A percentile compares a stretch with the other conserved stretches of the same genome.
Conservation (phyloP, 1,139 yeast genomes). For the Sugiyamaella grinbergsii region DNA sequence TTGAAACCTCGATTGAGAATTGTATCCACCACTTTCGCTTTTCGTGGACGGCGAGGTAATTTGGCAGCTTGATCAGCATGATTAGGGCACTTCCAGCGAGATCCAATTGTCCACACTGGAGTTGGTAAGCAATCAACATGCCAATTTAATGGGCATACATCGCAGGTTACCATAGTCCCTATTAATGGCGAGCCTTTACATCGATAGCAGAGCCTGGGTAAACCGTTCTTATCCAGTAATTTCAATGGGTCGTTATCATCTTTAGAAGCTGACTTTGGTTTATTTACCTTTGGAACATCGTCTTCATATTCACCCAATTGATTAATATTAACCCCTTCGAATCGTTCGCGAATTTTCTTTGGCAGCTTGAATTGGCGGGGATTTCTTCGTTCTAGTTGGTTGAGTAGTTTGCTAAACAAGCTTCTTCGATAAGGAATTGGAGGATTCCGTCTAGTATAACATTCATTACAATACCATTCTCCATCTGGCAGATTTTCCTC, state of each 20-base stretch:
- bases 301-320: slow-evolving; percentile 72
- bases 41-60: slow-evolving; percentile 53
- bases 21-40: slow-evolving; percentile 57
- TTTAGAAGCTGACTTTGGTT: slow-evolving; percentile 43
- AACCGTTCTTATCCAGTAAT: slow-evolving; percentile 64
- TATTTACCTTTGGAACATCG: slow-evolving; percentile 46
- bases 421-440: slow-evolving; percentile 41
- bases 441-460: slow-evolving; percentile 46
- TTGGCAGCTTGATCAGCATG: slow-evolving; percentile 64
- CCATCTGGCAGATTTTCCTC: slow-evolving; percentile 77
- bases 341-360: slow-evolving; percentile 64
- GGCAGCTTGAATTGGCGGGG: slow-evolving; percentile 80
- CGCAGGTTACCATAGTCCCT: slow-evolving; percentile 70
- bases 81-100: slow-evolving; percentile 92
- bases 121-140: slow-evolving; percentile 86
- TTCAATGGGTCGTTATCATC: slow-evolving; percentile 64
- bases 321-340: slow-evolving; percentile 70
- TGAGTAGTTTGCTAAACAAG: slow-evolving; percentile 65
- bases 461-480: slow-evolving; percentile 86
- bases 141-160: slow-evolving; percentile 85
- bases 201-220: slow-evolving; percentile 68
- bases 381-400: slow-evolving; percentile 58
- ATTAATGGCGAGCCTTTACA: slow-evolving; percentile 72
- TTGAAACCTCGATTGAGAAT: slow-evolving; percentile 60
- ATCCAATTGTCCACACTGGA: slow-evolving; percentile 79